Conservation (phyloP, 768 basidiomycete genomes). For the Podaxis mareebaensis region DNA sequence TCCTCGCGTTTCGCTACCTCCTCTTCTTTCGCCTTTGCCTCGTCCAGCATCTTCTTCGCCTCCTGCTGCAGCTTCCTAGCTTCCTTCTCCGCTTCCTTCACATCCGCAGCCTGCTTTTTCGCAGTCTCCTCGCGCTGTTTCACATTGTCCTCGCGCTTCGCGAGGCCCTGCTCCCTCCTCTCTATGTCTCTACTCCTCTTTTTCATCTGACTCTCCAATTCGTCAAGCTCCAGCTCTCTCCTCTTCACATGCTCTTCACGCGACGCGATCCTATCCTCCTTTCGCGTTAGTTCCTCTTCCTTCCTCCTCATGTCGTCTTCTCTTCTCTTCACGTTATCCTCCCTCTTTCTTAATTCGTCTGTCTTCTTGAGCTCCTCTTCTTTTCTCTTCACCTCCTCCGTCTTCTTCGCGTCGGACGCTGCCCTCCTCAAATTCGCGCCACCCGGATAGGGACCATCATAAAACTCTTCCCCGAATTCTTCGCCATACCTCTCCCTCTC, state of each 20-base stretch:
- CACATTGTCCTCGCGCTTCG: constrained; percentile 17
- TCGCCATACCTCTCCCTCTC: constrained; percentile 9
- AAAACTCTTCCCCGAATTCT: constrained; percentile 10
- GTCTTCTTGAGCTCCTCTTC: constrained; percentile 25
- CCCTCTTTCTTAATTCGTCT: constrained; percentile 21
- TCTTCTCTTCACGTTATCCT: constrained; percentile 17
- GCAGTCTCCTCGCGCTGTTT: constrained; percentile 15
- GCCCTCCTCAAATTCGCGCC: not conserved
- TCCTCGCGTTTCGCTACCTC: constrained; percentile 9
- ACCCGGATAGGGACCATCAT: not conserved
- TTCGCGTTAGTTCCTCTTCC: constrained; percentile 21
- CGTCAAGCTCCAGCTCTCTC: constrained; percentile 10
- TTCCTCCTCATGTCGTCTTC: constrained; percentile 17
- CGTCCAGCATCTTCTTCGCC: constrained; percentile 6
- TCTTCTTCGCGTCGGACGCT: constrained; percentile 13
- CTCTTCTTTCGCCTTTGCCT: constrained; percentile 9
- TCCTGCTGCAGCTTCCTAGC: constrained; percentile 8
- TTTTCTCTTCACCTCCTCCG: constrained; percentile 21
- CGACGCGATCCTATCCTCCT: not conserved
- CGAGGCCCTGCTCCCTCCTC: not conserved
- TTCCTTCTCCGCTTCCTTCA: constrained; percentile 14
- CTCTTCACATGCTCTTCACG: constrained; percentile 25
- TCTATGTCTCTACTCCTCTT: not conserved
- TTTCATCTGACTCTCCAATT: not conserved
- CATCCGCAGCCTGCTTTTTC: constrained; percentile 17